These are phyloP conservation scores for Cadophora malorum DNA, from an alignment of 2,329 filamentous ascomycete species.

Conservation along the genomic window DNA sequence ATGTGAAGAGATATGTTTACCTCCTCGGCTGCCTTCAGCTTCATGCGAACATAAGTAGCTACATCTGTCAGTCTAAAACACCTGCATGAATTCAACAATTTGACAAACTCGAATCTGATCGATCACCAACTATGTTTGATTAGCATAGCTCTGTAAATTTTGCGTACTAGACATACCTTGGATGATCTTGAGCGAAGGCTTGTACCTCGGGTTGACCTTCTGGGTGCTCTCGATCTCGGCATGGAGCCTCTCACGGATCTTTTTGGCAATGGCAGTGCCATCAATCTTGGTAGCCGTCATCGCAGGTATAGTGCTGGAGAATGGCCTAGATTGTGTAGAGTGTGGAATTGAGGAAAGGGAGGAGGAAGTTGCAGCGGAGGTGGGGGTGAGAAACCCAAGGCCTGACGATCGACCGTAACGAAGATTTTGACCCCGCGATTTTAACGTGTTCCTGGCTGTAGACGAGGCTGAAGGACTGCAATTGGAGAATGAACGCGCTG, in stretches of 20 bases:
- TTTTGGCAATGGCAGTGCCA: constrained; percentile 92
- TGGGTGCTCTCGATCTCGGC: constrained; percentile 83
- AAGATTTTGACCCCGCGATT: constrained; percentile 41
- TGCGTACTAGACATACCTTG: constrained; percentile 67
- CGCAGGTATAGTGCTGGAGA: constrained; percentile 60
- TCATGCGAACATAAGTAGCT: constrained; percentile 99
- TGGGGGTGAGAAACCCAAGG: constrained; percentile 29
- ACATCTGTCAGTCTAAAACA: constrained; percentile 34
- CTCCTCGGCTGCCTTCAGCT: constrained; percentile 95
- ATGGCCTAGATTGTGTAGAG: constrained; percentile 39
- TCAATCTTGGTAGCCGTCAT: constrained; percentile 95
- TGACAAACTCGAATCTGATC: constrained; percentile 85
- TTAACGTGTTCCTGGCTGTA: constrained; percentile 23
- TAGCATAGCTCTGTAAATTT: constrained; percentile 26
- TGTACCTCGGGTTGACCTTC: constrained; percentile 82
- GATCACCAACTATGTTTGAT: constrained; percentile 74
- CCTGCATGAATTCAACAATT: not conserved
- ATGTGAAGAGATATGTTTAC: constrained; percentile 52
- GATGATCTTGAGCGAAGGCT: constrained; percentile 90
- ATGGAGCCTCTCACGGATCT: constrained; percentile 82
- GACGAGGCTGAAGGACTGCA: constrained; percentile 28
- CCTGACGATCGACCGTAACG: constrained; percentile 24
- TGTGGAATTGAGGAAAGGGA: constrained; percentile 21
- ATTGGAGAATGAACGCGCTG: constrained; percentile 8
- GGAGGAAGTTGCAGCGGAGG: constrained; percentile 28